phyloP scores from a whole-genome alignment of 768 basidiomycete species.

The Tylopilus sp. region DNA sequence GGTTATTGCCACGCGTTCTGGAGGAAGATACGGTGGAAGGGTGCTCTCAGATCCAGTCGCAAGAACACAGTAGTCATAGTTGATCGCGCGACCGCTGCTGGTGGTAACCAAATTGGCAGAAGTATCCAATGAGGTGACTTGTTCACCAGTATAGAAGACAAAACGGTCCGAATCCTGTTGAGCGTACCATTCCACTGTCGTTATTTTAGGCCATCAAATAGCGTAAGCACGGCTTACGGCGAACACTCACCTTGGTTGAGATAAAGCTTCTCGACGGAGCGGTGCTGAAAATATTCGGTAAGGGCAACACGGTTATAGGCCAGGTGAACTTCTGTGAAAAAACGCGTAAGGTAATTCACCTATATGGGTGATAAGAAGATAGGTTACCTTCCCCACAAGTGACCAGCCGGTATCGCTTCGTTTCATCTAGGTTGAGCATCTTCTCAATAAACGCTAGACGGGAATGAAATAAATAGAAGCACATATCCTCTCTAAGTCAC shows the following conservation, averaged over 20 bases:
- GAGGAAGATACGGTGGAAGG: slow-evolving; percentile 55
- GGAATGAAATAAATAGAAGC: background rate
- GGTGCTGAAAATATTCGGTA: slow-evolving; percentile 62
- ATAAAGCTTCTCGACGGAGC: slow-evolving; percentile 55
- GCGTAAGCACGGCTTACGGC: background rate
- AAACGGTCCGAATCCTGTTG: slow-evolving; percentile 56
- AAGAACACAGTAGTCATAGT: slow-evolving; percentile 62
- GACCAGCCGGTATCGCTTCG: slow-evolving; percentile 46
- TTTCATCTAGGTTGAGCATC: slow-evolving; percentile 52
- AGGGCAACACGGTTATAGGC: slow-evolving; percentile 52
- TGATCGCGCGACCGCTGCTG: slow-evolving; percentile 39
- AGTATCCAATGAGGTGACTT: slow-evolving; percentile 38
- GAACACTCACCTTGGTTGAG: slow-evolving; percentile 42
- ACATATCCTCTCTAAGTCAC: background rate
- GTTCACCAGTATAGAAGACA: slow-evolving; percentile 47
- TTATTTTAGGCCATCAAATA: slow-evolving; percentile 11
- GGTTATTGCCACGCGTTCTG: slow-evolving; percentile 35
- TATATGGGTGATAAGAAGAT: slow-evolving; percentile 25
- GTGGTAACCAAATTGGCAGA: slow-evolving; percentile 44
- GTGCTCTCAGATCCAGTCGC: slow-evolving; percentile 68
- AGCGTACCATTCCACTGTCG: slow-evolving; percentile 53
- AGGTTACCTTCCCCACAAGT: slow-evolving; percentile 56
- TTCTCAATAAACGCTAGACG: slow-evolving; percentile 64
- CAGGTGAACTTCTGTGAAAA: slow-evolving; percentile 36
- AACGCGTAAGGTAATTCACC: slow-evolving; percentile 7